Evolutionary conservation across 2,329 filamentous ascomycete genomes (phyloP).

Genomic region (Colletotrichum sp.): DNA sequence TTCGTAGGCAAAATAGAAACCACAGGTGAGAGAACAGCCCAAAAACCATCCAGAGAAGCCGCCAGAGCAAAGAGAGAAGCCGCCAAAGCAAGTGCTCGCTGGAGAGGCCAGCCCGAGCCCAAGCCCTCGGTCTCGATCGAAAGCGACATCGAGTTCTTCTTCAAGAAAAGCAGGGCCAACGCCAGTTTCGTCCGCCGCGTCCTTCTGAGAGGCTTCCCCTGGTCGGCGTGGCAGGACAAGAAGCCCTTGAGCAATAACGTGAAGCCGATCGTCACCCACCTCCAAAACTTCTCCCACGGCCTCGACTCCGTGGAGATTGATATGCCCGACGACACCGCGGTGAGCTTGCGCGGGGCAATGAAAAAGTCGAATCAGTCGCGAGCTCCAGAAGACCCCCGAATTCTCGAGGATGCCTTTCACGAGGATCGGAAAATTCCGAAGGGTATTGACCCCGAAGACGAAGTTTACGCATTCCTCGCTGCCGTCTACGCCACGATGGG

Average conservation of each 20-base stretch:
- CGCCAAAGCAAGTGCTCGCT: too few species aligned
- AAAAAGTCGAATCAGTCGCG: neutral
- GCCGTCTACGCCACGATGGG: neutral
- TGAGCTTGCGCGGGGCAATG: neutral
- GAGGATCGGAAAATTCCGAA: neutral
- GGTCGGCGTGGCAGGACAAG: neutral
- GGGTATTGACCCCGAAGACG: neutral
- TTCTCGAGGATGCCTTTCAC: neutral
- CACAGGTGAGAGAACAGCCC: accelerated
- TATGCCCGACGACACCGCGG: neutral
- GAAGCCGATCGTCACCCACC: neutral
- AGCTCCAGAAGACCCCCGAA: neutral
- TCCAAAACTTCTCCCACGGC: neutral
- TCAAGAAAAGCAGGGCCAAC: neutral
- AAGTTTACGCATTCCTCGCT: neutral
- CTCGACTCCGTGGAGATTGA: neutral
- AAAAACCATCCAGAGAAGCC: neutral
- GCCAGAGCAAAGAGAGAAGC: neutral
- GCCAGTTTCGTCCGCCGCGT: neutral
- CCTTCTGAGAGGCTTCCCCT: neutral
- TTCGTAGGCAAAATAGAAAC: neutral
- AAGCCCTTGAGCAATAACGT: neutral
- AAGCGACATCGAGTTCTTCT: neutral
- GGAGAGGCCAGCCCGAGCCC: neutral
- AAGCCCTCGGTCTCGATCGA: neutral